Percentiles rank a stretch among this genome's conserved stretches.
Evolutionary conservation across 345 rosid species (phyloP).

Genomic region (rapeseed (Brassica napus)): DNA sequence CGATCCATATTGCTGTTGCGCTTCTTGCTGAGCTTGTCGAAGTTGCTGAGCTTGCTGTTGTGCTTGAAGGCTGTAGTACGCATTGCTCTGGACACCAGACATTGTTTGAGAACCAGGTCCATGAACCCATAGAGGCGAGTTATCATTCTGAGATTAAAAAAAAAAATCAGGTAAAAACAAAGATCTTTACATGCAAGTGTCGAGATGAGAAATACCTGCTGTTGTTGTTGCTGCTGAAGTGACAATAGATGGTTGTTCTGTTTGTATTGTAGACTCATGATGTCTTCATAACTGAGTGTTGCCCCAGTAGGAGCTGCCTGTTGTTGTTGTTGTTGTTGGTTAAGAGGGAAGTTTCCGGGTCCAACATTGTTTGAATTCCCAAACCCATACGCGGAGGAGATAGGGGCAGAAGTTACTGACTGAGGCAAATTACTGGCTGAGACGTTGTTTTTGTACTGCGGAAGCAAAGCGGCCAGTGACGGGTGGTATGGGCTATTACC

Average conservation of each 20-base stretch:
- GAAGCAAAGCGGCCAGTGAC: constrained; percentile 74
- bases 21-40: constrained; percentile 72
- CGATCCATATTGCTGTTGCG: constrained; percentile 64
- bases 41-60: constrained; percentile 56
- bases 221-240: constrained; percentile 56
- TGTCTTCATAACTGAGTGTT: constrained; percentile 68
- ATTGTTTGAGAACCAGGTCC: constrained; percentile 75
- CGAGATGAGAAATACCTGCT: constrained; percentile 12
- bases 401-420: constrained; percentile 60
- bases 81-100: constrained; percentile 59
- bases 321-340: background rate
- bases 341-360: constrained; percentile 36
- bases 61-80: constrained; percentile 85
- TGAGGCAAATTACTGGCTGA: constrained; percentile 83
- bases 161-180: background rate
- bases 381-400: constrained; percentile 72
- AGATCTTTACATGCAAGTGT: constrained; percentile 5
- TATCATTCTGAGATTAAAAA: constrained; percentile 57
- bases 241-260: constrained; percentile 62
- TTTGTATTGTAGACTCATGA: constrained; percentile 75
- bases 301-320: constrained; percentile 62
- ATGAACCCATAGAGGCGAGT: constrained; percentile 73
- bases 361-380: constrained; percentile 67
- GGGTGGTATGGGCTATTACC: constrained; percentile 77
- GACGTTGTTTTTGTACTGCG: constrained; percentile 78